phyloP scores from a whole-genome alignment of 768 basidiomycete species.

The Imleria badia region DNA sequence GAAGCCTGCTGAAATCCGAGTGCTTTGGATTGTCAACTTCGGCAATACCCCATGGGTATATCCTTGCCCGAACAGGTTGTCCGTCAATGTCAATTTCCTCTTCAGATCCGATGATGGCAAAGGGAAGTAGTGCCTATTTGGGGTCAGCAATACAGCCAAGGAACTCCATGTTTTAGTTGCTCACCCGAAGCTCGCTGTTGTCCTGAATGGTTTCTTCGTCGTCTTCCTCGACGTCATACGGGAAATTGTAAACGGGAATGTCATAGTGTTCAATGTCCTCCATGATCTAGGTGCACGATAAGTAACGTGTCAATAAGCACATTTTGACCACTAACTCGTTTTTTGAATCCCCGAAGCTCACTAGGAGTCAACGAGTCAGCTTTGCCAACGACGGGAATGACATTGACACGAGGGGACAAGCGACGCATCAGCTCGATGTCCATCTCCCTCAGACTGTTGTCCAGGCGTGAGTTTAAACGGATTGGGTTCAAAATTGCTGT shows the following conservation, averaged over 20 bases:
- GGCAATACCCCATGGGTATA: slow-evolving; percentile 98
- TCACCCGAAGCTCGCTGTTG: slow-evolving; percentile 90
- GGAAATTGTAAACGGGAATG: slow-evolving; percentile 99
- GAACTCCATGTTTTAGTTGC: slow-evolving; percentile 23
- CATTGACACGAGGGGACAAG: slow-evolving; percentile 95
- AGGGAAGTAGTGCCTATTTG: slow-evolving; percentile 81
- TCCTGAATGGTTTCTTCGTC: slow-evolving; percentile 98
- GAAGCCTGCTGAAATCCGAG: slow-evolving; percentile 94
- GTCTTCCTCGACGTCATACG: slow-evolving; percentile 98
- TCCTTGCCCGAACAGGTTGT: slow-evolving; percentile 85
- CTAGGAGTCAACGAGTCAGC: slow-evolving; percentile 92
- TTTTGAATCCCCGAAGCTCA: slow-evolving; percentile 95
- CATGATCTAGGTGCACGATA: slow-evolving; percentile 71
- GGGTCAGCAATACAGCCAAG: slow-evolving; percentile 5
- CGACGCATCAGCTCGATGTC: slow-evolving; percentile 99
- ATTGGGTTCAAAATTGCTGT: not conserved
- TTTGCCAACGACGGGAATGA: slow-evolving; percentile 97
- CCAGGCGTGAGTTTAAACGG: not conserved
- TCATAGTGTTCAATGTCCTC: slow-evolving; percentile 99
- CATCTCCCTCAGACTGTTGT: slow-evolving; percentile 85
- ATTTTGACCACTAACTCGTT: slow-evolving; percentile 54
- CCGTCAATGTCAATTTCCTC: slow-evolving; percentile 95
- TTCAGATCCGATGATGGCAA: slow-evolving; percentile 96
- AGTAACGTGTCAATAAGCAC: slow-evolving; percentile 1
- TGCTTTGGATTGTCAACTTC: slow-evolving; percentile 99